Evolutionary conservation across 2,329 filamentous ascomycete species (phyloP), one percentile per base, ranked within the genome.

Genomic region (Sphaerostilbella broomeana): DNA sequence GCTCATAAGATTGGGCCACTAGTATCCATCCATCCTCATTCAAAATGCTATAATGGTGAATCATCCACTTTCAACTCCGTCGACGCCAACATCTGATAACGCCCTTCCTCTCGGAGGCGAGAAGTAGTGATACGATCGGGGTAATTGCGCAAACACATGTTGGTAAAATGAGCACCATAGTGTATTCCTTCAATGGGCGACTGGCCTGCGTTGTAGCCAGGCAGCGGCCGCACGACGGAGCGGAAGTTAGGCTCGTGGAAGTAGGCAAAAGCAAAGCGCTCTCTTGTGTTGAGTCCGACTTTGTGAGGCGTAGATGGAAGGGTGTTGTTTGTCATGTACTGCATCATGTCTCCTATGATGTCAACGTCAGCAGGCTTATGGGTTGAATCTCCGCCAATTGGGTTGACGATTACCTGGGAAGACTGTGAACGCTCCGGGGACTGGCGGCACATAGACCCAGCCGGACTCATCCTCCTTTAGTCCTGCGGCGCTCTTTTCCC

Each of bases 181-280:
- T 71, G 67, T 6, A 72, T 64, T 4, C 66, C 63, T n/a, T 64
- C 58, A 5, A 43, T 33, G 2, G 52, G 53, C 16, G 50, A 46
- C 35, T 58, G 53, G 3, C 57, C 53, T 6, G 35, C 54, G 6
- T 62, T 51, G 41, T 62, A 67, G 3, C 61, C 62, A 0, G 57
- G 54, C 6, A 72, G 53, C 1, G 69, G 67, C 48, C 61, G 62
- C 11, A 69, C 42, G 8, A 69, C 60, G 1, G 67, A 57, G 15
- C 64, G 59, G 48, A 73, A 72, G 51, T 62, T 69, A 16, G 68
- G 69, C 53, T 72, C 69, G 43, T 72, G 69, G 50, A 72, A 72
- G 47, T 72, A 72, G 5, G 68, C 69, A 47, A 71, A 69, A 0
- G 68, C 62, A 26, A 66, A 71, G 4, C 69, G 61, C 49, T 72